A percentile compares a stretch with the other conserved stretches of the same genome.
phyloP scores from a whole-genome alignment of 345 rosid species.

The Toxicodendron radicans region DNA sequence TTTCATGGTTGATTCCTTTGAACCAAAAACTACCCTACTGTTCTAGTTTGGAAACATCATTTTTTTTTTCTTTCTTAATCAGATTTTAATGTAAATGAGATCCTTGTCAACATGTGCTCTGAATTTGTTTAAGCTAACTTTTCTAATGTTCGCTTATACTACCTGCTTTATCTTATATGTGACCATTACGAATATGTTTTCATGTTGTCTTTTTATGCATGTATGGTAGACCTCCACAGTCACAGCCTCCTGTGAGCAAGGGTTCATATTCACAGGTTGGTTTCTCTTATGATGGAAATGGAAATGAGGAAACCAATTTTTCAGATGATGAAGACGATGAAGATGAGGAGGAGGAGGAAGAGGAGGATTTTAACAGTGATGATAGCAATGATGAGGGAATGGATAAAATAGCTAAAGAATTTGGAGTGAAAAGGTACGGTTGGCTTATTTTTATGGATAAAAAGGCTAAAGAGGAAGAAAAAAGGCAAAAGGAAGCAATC shows the following conservation, averaged over 20 bases:
- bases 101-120: neutral
- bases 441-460: conserved; percentile 99
- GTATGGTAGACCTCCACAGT: conserved; percentile 50
- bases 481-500: conserved; percentile 87
- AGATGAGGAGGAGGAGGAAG: conserved; percentile 72
- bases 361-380: conserved; percentile 88
- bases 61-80: neutral
- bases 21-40: neutral
- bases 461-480: conserved; percentile 91
- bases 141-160: neutral
- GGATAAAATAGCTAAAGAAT: conserved; percentile 89
- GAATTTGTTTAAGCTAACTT: neutral
- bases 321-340: conserved; percentile 64
- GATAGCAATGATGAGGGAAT: conserved; percentile 94
- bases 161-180: neutral
- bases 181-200: neutral
- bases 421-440: conserved; percentile 90
- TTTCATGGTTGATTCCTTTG: neutral
- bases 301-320: conserved; percentile 51
- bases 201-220: conserved; percentile 9
- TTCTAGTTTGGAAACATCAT: neutral
- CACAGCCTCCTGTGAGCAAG: conserved; percentile 64
- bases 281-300: conserved; percentile 78
- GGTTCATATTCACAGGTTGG: conserved; percentile 94
- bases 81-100: neutral